A percentile compares a stretch with the other conserved stretches of the same genome.
Conservation (phyloP, 345 rosid species). For the Linum usitatissimum region DNA sequence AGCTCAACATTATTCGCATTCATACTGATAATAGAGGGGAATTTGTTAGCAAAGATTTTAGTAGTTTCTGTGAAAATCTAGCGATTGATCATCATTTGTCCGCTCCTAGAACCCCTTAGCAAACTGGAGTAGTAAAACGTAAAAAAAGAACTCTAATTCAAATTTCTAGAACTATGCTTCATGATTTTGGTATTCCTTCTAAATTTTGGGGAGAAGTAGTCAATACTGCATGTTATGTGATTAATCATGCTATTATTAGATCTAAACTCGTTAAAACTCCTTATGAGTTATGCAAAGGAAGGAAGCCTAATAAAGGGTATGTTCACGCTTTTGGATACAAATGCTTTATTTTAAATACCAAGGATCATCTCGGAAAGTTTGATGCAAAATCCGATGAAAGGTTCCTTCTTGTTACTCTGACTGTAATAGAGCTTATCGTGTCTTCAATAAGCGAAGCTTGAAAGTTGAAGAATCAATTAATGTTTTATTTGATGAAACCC, state of each 20-base stretch:
- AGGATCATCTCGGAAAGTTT: background rate
- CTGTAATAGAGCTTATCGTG: background rate
- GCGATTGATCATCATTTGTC: background rate
- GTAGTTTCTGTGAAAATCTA: background rate
- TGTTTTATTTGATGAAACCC: background rate
- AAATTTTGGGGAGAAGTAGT: background rate
- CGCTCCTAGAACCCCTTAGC: background rate
- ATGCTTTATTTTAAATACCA: background rate
- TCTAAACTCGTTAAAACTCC: background rate
- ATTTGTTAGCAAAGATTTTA: background rate
- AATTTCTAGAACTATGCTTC: background rate
- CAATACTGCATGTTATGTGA: background rate
- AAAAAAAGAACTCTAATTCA: background rate
- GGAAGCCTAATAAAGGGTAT: background rate
- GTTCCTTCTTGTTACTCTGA: background rate
- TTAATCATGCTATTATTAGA: background rate
- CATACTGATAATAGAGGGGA: background rate
- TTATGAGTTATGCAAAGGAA: background rate
- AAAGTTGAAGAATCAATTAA: background rate
- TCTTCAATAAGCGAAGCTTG: background rate
- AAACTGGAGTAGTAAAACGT: background rate
- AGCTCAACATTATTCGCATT: background rate
- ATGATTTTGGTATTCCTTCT: background rate
- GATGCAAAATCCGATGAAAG: background rate
- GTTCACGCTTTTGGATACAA: background rate